Base-by-base conservation (phyloP, 2,329 filamentous ascomycete genomes). In the Cladobotryum mycophilum region DNA sequence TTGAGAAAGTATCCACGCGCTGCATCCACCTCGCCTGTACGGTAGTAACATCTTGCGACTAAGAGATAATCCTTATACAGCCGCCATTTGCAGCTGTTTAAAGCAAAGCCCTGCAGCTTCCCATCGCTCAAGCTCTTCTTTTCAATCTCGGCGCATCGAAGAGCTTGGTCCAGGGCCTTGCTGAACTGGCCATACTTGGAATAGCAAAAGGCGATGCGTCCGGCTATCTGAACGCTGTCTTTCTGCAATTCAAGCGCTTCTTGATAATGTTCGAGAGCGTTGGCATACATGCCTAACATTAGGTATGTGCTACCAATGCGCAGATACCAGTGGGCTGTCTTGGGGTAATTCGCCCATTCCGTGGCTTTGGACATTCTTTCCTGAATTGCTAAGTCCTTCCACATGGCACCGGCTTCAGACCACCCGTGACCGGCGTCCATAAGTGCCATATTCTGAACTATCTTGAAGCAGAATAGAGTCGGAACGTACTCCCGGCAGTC, bases 381-480 rank as follows among this genome's bases (percentile, higher is more conserved):
- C 22, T 64, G 58, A 22, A 70, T 51, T 1, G 67, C 55, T 2
- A 68, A 62, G 1, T 68, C 67, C 0, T 63, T 58, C 70, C 70
- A 73, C 53, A 69, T 64, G 2, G 54, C 54, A 15, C 65, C 64
- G 4, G 64, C 65, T 37, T 69, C 64, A 0, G 64, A 63, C 67
- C 67, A 72, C 0, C 64, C 67, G 48, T 64, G 59, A 2, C 68
- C 70, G 1, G 64, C 62, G 13, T 71, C 62, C 59, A 72, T 66
- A 3, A 67, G 67, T 5, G 70, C 67, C 30, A 71, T 61, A 40
- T 64, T 67, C 50, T 73, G 70, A 4, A 73, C 70, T 36, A 73
- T 71, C 49, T 71, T 68, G 53, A 73, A 71, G 54, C 70, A 73
- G 50, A 72, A 69, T 0, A 68, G 55, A 0, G 70, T 70, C 5